These are phyloP conservation scores for Pyricularia sp. DNA, from an alignment of 2,329 filamentous ascomycete genomes.

Conservation along the genomic window DNA sequence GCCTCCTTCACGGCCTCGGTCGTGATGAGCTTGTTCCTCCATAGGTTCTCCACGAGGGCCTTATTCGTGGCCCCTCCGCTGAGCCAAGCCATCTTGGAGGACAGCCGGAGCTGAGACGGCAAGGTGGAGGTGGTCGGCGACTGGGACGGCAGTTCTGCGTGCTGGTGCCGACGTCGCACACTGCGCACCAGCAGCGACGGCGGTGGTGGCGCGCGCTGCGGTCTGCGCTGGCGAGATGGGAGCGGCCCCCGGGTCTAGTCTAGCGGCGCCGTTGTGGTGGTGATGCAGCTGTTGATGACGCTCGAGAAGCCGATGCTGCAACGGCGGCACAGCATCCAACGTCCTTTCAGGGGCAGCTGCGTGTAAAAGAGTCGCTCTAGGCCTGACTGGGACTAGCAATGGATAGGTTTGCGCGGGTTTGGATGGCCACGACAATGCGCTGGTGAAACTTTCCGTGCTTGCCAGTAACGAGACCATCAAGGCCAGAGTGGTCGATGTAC, in stretches of 20 bases:
- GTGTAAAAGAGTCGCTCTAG: neutral
- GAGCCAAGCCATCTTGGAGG: slow-evolving; percentile 69
- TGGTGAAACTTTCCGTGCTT: neutral
- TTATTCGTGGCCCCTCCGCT: slow-evolving; percentile 64
- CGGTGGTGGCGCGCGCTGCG: neutral
- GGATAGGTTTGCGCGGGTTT: neutral
- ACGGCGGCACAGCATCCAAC: neutral
- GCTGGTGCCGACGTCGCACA: neutral
- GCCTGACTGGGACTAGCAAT: neutral
- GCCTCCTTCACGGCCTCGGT: slow-evolving; percentile 60
- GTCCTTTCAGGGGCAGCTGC: neutral
- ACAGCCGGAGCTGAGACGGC: neutral
- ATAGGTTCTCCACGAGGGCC: slow-evolving; percentile 68
- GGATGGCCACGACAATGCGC: neutral
- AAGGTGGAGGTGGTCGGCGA: neutral
- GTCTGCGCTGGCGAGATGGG: neutral
- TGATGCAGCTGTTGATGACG: neutral
- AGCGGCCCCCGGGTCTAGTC: neutral
- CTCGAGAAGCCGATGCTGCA: neutral
- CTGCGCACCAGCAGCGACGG: neutral
- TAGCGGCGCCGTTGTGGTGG: neutral
- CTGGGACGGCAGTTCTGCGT: neutral
- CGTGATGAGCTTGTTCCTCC: slow-evolving; percentile 58
- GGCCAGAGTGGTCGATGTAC: neutral
- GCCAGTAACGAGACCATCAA: neutral